A percentile compares a stretch with the other conserved stretches of the same genome.
phyloP scores from a whole-genome alignment of 2,329 filamentous ascomycete genomes.

The Aureobasidium melanogenum region DNA sequence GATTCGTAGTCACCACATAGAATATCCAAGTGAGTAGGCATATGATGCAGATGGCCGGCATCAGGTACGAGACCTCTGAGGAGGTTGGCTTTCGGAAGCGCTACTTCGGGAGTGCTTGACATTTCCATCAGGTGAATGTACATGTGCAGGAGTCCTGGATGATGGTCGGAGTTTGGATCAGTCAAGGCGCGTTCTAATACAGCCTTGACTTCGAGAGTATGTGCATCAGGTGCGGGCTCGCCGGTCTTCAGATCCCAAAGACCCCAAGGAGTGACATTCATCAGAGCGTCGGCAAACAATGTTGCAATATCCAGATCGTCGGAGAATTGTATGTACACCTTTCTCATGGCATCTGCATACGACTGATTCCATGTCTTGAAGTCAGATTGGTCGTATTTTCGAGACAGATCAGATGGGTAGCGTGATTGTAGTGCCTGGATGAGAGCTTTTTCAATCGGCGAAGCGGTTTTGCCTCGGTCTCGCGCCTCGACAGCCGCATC shows the following conservation, averaged over 20 bases:
- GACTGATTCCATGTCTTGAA: conserved; percentile 44
- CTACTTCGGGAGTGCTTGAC: conserved; percentile 57
- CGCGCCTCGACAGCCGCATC: conserved; percentile 39
- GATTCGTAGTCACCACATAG: conserved; percentile 61
- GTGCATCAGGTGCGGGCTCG: conserved; percentile 44
- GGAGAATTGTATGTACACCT: conserved; percentile 43
- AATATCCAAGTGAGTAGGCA: conserved; percentile 70
- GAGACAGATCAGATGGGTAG: conserved; percentile 39
- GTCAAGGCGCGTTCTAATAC: conserved; percentile 52
- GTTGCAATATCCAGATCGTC: conserved; percentile 55
- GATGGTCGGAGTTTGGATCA: conserved; percentile 40
- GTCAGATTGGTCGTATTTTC: neutral
- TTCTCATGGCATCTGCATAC: conserved; percentile 55
- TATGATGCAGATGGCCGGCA: conserved; percentile 62
- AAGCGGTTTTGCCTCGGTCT: conserved; percentile 27
- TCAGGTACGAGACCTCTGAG: conserved; percentile 60
- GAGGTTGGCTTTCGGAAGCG: conserved; percentile 51
- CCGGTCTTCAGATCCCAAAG: conserved; percentile 55
- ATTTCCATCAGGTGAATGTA: conserved; percentile 76
- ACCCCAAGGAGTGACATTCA: conserved; percentile 58
- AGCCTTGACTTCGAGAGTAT: conserved; percentile 49
- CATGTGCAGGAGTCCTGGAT: conserved; percentile 64
- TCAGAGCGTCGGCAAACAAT: conserved; percentile 55
- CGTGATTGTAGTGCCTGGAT: conserved; percentile 53
- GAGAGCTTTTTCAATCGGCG: conserved; percentile 52